Conservation (phyloP, 208 protist species). For the Trypanosomatidae sp. region DNA sequence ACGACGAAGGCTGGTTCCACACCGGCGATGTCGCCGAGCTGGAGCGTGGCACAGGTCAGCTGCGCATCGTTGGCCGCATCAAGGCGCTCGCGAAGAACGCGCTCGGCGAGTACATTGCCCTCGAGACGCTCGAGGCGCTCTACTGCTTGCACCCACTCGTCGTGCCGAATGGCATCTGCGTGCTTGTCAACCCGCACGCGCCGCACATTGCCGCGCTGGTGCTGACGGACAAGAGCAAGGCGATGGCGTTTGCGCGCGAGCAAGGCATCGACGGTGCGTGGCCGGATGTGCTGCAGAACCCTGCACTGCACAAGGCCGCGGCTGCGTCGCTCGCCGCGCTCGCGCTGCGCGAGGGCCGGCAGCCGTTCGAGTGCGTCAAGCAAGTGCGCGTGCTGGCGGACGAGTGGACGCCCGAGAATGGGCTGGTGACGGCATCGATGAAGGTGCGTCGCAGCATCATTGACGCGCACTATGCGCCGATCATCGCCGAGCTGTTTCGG, state of each 20-base stretch:
- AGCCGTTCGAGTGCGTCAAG: slow-evolving; percentile 54
- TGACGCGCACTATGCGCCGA: slow-evolving; percentile 34
- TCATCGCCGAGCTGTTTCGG: slow-evolving; percentile 49
- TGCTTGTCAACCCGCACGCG: slow-evolving; percentile 42
- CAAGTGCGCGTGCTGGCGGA: slow-evolving; percentile 38
- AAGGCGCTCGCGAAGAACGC: slow-evolving; percentile 85
- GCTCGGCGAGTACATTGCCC: slow-evolving; percentile 83
- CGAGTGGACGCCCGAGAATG: slow-evolving; percentile 83
- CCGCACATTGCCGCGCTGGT: slow-evolving; percentile 46
- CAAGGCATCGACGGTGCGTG: slow-evolving; percentile 14
- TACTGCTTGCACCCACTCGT: slow-evolving; percentile 39
- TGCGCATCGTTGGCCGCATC: slow-evolving; percentile 67
- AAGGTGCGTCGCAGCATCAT: slow-evolving; percentile 64
- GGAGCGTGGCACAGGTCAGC: slow-evolving; percentile 16
- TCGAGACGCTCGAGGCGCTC: slow-evolving; percentile 63
- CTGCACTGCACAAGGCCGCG: slow-evolving; percentile 16
- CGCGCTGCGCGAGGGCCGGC: slow-evolving; percentile 27
- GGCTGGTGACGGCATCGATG: slow-evolving; percentile 51
- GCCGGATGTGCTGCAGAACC: slow-evolving; percentile 16
- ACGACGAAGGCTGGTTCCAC: slow-evolving; percentile 68
- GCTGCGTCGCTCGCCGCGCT: slow-evolving; percentile 14
- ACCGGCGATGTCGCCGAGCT: slow-evolving; percentile 83
- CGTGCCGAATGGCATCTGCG: slow-evolving; percentile 44
- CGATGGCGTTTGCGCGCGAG: slow-evolving; percentile 21
- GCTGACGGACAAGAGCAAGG: slow-evolving; percentile 47